phyloP scores from a whole-genome alignment of 2,329 filamentous ascomycete species.

The Xylaria multiplex region DNA sequence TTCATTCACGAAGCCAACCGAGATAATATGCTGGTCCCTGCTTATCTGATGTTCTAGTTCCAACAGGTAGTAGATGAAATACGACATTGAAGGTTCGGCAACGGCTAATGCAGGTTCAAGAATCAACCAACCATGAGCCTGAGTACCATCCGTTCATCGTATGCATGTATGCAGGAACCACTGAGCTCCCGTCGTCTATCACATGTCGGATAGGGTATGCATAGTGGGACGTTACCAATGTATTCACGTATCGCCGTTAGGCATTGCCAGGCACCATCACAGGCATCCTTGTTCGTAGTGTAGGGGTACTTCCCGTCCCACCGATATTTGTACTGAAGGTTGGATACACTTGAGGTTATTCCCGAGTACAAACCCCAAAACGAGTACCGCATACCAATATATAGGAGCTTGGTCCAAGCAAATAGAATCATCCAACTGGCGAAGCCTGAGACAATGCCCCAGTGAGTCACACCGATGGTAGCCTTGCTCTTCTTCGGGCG shows the following conservation, averaged over 20 bases:
- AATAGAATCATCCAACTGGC: slow-evolving; percentile 33
- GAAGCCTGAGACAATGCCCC: slow-evolving; percentile 41
- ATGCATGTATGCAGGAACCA: slow-evolving; percentile 37
- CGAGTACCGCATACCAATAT: slow-evolving; percentile 21
- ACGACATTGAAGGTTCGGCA: slow-evolving; percentile 8
- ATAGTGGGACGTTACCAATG: slow-evolving; percentile 22
- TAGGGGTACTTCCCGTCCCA: slow-evolving; percentile 15
- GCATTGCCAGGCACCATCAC: slow-evolving; percentile 28
- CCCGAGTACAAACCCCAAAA: slow-evolving; percentile 29
- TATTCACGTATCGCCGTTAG: slow-evolving; percentile 25
- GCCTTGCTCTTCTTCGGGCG: slow-evolving; percentile 39
- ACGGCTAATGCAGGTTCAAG: slow-evolving; percentile 28
- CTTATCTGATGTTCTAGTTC: slow-evolving; percentile 19
- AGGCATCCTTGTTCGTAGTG: slow-evolving; percentile 21
- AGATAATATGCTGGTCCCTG: slow-evolving; percentile 17
- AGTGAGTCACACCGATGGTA: slow-evolving; percentile 45
- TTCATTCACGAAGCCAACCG: slow-evolving; percentile 31
- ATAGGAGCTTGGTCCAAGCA: slow-evolving; percentile 30
- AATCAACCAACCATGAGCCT: slow-evolving; percentile 29
- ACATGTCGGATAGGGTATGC: slow-evolving; percentile 32
- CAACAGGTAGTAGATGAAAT: slow-evolving; percentile 8
- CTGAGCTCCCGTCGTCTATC: slow-evolving; percentile 24
- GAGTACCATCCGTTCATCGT: slow-evolving; percentile 7
- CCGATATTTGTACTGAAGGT: slow-evolving; percentile 22
- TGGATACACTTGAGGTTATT: slow-evolving; percentile 16